Percentiles rank a stretch among this genome's conserved stretches.
These are phyloP conservation scores for Apiotrichum montevideense DNA, from an alignment of 1,284 basidiomycete species.

Conservation along the genomic window DNA sequence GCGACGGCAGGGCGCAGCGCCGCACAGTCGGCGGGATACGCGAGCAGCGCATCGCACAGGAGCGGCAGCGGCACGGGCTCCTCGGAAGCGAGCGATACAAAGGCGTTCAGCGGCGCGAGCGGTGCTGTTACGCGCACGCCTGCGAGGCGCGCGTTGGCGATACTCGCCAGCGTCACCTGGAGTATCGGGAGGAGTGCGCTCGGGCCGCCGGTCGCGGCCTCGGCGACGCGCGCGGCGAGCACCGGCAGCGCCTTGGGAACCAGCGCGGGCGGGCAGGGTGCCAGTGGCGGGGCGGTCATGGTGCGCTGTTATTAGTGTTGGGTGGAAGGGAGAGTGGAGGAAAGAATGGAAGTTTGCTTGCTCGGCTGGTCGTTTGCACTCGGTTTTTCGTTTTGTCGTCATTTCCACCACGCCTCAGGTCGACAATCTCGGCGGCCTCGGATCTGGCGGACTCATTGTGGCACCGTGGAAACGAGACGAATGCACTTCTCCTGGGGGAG, in stretches of 20 bases:
- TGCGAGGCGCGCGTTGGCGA: slow-evolving; percentile 8
- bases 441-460: too few species aligned
- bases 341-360: neutral
- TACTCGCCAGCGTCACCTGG: neutral
- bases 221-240: slow-evolving; percentile 3
- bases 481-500: too few species aligned
- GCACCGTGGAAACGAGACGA: too few species aligned
- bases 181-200: slow-evolving; percentile 2
- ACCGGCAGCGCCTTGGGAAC: slow-evolving; percentile 5
- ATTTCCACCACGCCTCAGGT: too few species aligned
- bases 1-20: slow-evolving; percentile 5
- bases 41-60: slow-evolving; percentile 12
- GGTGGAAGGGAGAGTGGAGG: neutral
- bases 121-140: neutral
- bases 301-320: neutral
- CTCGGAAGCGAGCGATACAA: slow-evolving; percentile 1
- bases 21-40: slow-evolving; percentile 11
- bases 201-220: slow-evolving; percentile 2
- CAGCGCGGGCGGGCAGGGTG: slow-evolving; percentile 5
- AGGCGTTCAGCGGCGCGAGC: slow-evolving; percentile 10
- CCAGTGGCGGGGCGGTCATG: too few species aligned
- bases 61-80: neutral
- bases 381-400: too few species aligned
- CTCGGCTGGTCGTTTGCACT: too few species aligned
- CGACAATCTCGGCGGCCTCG: too few species aligned